A percentile compares a stretch with the other conserved stretches of the same genome.
phyloP scores from a whole-genome alignment of 2,329 filamentous ascomycete genomes.

The Penicillium sp. region DNA sequence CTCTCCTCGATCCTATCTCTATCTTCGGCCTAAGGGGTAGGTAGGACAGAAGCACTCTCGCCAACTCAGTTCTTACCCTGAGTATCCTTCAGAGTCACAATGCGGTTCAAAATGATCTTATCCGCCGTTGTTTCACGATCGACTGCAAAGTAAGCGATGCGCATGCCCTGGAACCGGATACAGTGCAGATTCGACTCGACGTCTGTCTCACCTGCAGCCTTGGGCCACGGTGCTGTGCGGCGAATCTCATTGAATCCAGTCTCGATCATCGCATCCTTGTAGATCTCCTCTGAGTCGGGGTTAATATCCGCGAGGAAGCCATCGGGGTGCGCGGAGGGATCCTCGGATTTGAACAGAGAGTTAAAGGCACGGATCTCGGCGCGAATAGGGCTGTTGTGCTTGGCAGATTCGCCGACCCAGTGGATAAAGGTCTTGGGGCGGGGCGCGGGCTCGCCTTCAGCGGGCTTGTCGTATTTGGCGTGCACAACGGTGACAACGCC shows the following conservation, averaged over 20 bases:
- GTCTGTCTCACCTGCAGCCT: constrained; percentile 47
- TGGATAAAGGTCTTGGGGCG: constrained; percentile 76
- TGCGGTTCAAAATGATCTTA: constrained; percentile 82
- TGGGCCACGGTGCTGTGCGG: constrained; percentile 71
- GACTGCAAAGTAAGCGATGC: constrained; percentile 60
- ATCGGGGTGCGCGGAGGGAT: constrained; percentile 69
- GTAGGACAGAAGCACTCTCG: too few relatives aligned
- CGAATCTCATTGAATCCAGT: constrained; percentile 73
- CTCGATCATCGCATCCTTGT: constrained; percentile 71
- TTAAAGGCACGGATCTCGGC: constrained; percentile 76
- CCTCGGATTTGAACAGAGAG: constrained; percentile 77
- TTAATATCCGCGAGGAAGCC: constrained; percentile 83
- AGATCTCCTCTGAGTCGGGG: constrained; percentile 75
- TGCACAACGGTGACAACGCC: constrained; percentile 62
- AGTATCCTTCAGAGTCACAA: constrained; percentile 81
- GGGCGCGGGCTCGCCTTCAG: constrained; percentile 56
- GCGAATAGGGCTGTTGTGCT: constrained; percentile 53
- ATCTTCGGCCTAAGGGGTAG: too few relatives aligned
- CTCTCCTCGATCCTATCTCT: too few relatives aligned
- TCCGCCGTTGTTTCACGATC: constrained; percentile 73
- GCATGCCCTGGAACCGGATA: constrained; percentile 85
- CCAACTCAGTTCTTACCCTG: constrained; percentile 22
- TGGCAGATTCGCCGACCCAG: constrained; percentile 71
- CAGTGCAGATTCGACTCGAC: constrained; percentile 55
- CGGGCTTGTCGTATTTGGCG: constrained; percentile 61